These are phyloP conservation scores for Rhizophagus prolifer DNA, from an alignment of 192 early-diverging fungal genomes.

Conservation along the genomic window DNA sequence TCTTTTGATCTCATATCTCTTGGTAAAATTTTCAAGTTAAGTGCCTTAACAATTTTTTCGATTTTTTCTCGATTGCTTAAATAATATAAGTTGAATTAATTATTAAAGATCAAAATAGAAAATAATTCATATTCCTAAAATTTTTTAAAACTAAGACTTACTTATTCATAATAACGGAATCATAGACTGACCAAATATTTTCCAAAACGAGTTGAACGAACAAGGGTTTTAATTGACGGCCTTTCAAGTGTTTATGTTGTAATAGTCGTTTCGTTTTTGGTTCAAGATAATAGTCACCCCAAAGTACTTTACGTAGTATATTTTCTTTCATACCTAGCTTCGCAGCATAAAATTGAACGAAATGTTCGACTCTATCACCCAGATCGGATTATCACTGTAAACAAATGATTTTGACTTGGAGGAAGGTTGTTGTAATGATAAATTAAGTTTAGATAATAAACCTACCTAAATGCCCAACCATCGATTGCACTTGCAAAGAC, in stretches of 20 bases:
- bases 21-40: conserved; percentile 87
- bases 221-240: conserved; percentile 84
- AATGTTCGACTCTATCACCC: conserved; percentile 73
- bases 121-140: too few species aligned
- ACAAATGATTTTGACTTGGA: conserved; percentile 11
- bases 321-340: conserved; percentile 84
- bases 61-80: conserved; percentile 70
- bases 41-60: conserved; percentile 88
- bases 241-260: conserved; percentile 80
- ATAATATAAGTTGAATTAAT: conserved; percentile 1
- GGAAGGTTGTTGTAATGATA: neutral
- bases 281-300: conserved; percentile 98
- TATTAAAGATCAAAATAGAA: too few species aligned
- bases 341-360: conserved; percentile 86
- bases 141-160: too few species aligned
- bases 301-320: conserved; percentile 78
- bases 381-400: conserved; percentile 22
- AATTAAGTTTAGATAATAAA: neutral
- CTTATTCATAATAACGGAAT: conserved; percentile 65
- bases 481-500: conserved; percentile 95
- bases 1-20: conserved; percentile 90
- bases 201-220: conserved; percentile 95
- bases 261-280: conserved; percentile 92
- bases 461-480: conserved; percentile 94
- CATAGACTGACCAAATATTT: conserved; percentile 95